Conservation (phyloP, 2,329 filamentous ascomycete genomes). For the Pseudogymnoascus sp. region DNA sequence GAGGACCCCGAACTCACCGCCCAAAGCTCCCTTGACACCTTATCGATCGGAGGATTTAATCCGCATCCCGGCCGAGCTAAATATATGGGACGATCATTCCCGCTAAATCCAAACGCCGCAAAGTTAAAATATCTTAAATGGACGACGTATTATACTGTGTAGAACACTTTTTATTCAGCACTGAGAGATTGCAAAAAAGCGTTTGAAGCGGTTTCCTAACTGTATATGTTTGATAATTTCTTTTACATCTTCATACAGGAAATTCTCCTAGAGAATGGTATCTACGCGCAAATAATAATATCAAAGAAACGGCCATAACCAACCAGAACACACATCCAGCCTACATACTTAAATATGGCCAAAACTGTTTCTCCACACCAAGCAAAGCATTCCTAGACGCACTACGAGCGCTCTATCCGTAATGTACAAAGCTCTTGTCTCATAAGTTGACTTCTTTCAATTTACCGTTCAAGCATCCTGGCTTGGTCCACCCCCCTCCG, state of each 20-base stretch:
- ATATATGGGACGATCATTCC: conserved; percentile 5
- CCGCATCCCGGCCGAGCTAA: background rate
- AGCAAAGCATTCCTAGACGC: background rate
- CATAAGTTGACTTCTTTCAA: background rate
- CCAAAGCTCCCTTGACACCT: background rate
- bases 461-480: background rate
- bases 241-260: background rate
- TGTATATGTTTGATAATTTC: background rate
- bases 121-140: conserved; percentile 9
- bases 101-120: background rate
- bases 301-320: background rate
- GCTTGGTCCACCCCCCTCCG: background rate
- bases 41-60: background rate
- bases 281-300: background rate
- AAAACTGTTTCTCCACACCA: background rate
- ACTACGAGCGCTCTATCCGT: background rate
- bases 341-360: background rate
- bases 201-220: background rate
- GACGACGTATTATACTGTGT: background rate
- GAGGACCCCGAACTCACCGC: background rate
- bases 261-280: background rate
- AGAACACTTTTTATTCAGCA: background rate
- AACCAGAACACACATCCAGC: background rate
- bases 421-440: background rate
- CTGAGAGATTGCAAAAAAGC: background rate